Evolutionary conservation across 1,284 basidiomycete species (phyloP), one percentile per base, ranked within the genome.

Genomic region (Rhodotorula mucilaginosa): DNA sequence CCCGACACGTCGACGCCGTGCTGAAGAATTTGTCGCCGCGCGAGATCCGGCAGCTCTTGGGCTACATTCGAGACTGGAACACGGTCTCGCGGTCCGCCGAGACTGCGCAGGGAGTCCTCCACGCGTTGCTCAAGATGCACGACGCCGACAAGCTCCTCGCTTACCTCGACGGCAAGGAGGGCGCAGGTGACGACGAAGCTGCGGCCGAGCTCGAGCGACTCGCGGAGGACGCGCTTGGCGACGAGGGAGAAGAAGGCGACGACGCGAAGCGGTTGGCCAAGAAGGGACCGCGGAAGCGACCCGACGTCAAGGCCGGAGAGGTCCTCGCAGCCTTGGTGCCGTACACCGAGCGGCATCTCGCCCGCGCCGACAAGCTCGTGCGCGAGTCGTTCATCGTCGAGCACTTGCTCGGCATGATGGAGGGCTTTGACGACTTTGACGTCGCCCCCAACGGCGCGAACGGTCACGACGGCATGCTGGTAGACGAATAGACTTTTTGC

Each of bases 371-470:
- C 75, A 87, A 89, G 77, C 65, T 96, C 69, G 86, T 96, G 57
- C 91, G 96, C 82, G 96, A 98, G 80, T 94, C 91, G 80, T 95
- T 92, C 78, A 88, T 97, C 76, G 86, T 98, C 66, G 95, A 98
- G 80, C 97, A 92, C 77, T 86, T 97, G 61, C 83, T 98, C 16
- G 87, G 88, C 44, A 92, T 95, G 84, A 97, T 76, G 75, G 71
- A 72, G 44, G 68, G 70, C 16, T 76, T 72, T 39, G 75, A 76
- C 48, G 72, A 72, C 34, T 68, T 73, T 31, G 73, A 72, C 15
- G 74, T 63, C 16, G 67, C 58, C 3, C 58, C 58, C 8, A n/a
- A 49, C 61, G 48, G 19, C 19, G 54, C 10, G 39, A 46, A 44
- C 10, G 66, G n/a, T 21, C 56, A 13, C 15, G 62, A 51, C 19